Base-by-base conservation (phyloP, 768 basidiomycete genomes). In the Boletus rubescentipes region DNA sequence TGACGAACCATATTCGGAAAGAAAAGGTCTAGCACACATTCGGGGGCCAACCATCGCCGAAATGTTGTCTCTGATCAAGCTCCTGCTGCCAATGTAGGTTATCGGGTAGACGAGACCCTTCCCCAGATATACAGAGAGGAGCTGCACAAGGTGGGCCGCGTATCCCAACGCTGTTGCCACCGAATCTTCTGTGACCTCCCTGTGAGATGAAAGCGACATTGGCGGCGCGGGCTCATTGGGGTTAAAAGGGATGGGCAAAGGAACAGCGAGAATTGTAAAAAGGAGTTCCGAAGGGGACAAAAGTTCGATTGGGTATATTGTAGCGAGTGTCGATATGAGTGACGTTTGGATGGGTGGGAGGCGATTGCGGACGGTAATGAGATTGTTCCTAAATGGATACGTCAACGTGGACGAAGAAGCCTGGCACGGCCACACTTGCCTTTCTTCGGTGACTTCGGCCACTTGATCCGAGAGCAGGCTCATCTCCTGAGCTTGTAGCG, bases 1-100 rank as follows among this genome's bases (percentile, higher is more conserved):
- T 39, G 18, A 46, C 14, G 14, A 37, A 16, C 42, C 38, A 43
- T 51, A 49, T 39, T 21, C 31, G 21, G 49, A 48, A 42, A 9
- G n/a, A n/a, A 43, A 47, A 57, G n/a, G 37, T 47, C 26, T 45
- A 15, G 77, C 89, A 72, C 64, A 96, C 93, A 93, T 89, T 69
- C 96, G 77, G 9, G 94, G 94, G 3, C 97, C 97, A 53, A 93
- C 87, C 89, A 98, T 97, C 14, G 88, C 86, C 44, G 92, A 94
- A 46, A 98, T 95, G 12, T 86, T 87, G 74, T 99, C 97, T 66
- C 85, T 84, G 57, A 98, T 91, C 56, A 94, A 68, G 72, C 93
- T 97, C 58, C 91, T 79, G 61, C 94, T 98, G 3, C 93, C 95
- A 45, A 91, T 79, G 70, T 85, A 94, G 18, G 89, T 93, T 46